Evolutionary conservation across 139 green algal species (phyloP), one percentile per base, ranked within the genome.

Genomic region (Tetradesmus obliquus): DNA sequence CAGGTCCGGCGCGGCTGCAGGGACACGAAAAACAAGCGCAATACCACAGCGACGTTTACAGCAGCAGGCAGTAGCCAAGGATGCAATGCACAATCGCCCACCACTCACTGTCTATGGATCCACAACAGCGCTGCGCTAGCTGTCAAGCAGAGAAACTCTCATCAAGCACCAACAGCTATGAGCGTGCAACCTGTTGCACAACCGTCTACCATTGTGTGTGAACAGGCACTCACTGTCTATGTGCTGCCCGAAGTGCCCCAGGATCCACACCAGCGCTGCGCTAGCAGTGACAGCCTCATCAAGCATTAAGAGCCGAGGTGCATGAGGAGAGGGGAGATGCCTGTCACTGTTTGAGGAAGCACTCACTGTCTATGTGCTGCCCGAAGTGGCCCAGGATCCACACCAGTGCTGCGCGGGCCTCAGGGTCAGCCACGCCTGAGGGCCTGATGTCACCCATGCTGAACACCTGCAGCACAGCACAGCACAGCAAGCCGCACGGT

Each of bases 331-430:
- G 32, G 32, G 32, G 32, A 45, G 32, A 45, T 45, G 32, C 32
- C 32, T 45, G 32, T 45, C 32, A 45, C 32, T 45, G 32, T 45
- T 45, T 45, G 32, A 45, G 32, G 32, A 4, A 24, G 5, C 9
- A 9, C 90, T 9, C 60, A 97, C 96, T 95, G 95, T 95, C 60
- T 22, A 99, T 94, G 79, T 94, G 93, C 0, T 96, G 82, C 0
- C 97, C 97, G 92, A 98, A 97, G 93, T 99, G 95, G 0, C 98
- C 98, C 19, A 99, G 88, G 32, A 99, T 97, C 98, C 98, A 99
- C 8, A 99, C 90, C 57, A 98, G 95, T 1, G 98, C 97, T 22
- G 97, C 96, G 5, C 95, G 93, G 0, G 97, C 98, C n/a, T 95
- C 91, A 8, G 97, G 94, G 87, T 98, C 95, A 20, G 71, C 79